These are phyloP conservation scores for Neurospora terricola DNA, from an alignment of 495 filamentous ascomycete genomes.

Conservation along the genomic window DNA sequence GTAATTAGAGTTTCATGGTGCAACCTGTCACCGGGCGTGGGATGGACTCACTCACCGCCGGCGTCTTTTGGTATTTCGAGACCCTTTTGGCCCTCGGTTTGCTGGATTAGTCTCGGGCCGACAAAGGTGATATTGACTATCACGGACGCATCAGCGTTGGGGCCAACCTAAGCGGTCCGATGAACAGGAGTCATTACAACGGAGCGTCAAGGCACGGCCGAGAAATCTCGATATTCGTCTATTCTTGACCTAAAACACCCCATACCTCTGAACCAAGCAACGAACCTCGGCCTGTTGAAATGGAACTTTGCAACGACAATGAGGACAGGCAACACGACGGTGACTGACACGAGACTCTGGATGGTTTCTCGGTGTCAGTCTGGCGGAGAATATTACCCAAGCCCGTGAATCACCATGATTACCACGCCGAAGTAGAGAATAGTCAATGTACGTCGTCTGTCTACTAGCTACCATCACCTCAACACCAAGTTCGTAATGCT, in stretches of 20 bases:
- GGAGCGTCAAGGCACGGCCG: neutral
- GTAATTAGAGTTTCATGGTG: neutral
- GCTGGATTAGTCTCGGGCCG: neutral
- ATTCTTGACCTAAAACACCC: neutral
- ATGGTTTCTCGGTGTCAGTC: neutral
- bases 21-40: neutral
- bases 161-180: neutral
- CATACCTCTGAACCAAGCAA: neutral
- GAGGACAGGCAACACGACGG: neutral
- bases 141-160: neutral
- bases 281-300: neutral
- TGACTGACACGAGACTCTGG: neutral
- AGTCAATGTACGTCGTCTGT: neutral
- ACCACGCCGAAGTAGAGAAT: neutral
- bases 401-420: neutral
- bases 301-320: neutral
- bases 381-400: neutral
- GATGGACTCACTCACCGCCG: neutral
- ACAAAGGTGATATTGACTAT: neutral
- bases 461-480: neutral
- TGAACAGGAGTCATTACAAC: neutral
- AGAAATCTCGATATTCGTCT: neutral
- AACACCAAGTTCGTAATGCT: neutral
- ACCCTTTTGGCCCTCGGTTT: neutral
- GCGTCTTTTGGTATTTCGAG: neutral